Evolutionary conservation across 352 stramenopile species (phyloP).

Genomic region (Phytophthora sp.): DNA sequence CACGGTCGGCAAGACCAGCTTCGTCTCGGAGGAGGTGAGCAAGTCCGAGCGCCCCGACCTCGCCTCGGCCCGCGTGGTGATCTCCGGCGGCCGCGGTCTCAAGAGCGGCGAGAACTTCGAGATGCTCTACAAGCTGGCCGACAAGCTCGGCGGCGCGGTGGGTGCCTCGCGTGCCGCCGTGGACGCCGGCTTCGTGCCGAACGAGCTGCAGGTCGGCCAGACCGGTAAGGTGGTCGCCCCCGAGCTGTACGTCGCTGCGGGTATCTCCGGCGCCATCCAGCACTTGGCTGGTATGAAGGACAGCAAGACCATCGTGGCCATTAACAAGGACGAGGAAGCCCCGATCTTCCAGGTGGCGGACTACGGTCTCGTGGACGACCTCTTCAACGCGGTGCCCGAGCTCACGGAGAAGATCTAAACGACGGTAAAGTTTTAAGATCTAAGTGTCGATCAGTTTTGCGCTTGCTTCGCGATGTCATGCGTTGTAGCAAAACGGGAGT

Average conservation of each 20-base stretch:
- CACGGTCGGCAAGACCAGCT: constrained; percentile 79
- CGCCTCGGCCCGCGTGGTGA: constrained; percentile 92
- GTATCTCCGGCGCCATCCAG: constrained; percentile 99
- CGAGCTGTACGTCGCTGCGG: constrained; percentile 96
- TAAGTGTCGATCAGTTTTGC: not conserved
- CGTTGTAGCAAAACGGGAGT: not conserved
- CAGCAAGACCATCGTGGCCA: constrained; percentile 99
- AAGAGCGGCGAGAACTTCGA: constrained; percentile 99
- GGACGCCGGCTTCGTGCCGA: constrained; percentile 98
- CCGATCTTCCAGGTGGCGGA: constrained; percentile 99
- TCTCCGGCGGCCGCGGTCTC: constrained; percentile 96
- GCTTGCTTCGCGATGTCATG: not conserved
- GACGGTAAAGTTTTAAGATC: too few species aligned
- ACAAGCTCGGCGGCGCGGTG: constrained; percentile 98
- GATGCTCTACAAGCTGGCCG: constrained; percentile 97
- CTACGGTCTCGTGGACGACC: constrained; percentile 98
- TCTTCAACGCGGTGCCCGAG: constrained; percentile 98
- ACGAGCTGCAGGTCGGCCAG: constrained; percentile 99
- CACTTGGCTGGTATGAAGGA: constrained; percentile 99
- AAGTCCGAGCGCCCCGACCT: constrained; percentile 97
- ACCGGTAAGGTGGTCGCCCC: constrained; percentile 99
- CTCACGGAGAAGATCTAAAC: constrained; percentile 97
- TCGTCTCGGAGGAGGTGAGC: constrained; percentile 94
- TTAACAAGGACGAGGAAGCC: constrained; percentile 99
- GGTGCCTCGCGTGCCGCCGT: constrained; percentile 97